phyloP scores from a whole-genome alignment of 2,329 filamentous ascomycete genomes.

The Seiridium unicorne region DNA sequence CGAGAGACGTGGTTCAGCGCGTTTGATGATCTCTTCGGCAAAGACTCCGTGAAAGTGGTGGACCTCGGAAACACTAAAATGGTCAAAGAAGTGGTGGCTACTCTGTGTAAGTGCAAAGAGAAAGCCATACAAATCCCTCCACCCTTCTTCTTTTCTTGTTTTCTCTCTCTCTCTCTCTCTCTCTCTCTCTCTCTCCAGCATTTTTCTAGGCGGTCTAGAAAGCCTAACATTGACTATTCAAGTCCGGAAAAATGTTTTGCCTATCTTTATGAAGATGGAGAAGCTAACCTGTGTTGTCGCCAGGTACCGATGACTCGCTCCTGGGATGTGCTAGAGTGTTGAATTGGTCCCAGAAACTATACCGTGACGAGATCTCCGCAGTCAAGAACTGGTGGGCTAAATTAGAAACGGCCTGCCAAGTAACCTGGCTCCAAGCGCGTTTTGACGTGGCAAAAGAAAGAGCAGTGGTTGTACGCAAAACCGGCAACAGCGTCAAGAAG shows the following conservation, averaged over 20 bases:
- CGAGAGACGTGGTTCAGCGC: too few species aligned
- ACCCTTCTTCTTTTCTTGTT: too few species aligned
- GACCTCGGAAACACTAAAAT: background rate
- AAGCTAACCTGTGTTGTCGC: too few species aligned
- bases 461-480: background rate
- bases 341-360: background rate
- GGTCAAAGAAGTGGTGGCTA: background rate
- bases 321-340: background rate
- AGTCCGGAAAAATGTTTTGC: background rate
- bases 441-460: background rate
- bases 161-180: too few species aligned
- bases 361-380: background rate
- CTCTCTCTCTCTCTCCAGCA: too few species aligned
- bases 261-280: background rate
- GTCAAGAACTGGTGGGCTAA: background rate
- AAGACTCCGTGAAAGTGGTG: background rate
- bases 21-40: background rate
- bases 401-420: background rate
- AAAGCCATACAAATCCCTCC: too few species aligned
- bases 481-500: background rate
- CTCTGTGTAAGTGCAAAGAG: too few species aligned
- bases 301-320: too few species aligned
- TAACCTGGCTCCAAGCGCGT: background rate
- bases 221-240: too few species aligned
- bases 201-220: too few species aligned